Base-by-base conservation (phyloP, 441 rosid genomes). In the Arabidopsis hybrid region DNA sequence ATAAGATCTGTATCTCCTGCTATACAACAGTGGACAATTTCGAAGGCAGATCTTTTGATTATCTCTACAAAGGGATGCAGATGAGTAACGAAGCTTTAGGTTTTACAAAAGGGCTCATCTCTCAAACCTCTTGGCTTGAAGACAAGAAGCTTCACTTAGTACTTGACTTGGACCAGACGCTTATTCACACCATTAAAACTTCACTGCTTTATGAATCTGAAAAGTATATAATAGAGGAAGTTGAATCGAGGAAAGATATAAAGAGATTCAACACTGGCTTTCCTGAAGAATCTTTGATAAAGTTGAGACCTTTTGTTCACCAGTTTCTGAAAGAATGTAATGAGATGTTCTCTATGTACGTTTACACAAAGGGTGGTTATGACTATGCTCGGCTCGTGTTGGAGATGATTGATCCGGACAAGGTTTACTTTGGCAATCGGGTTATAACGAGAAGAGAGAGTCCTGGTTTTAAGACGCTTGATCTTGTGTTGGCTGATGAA, bases 81-180 rank as follows among this genome's bases (percentile, higher is more conserved):
- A 40, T 63, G 56, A 63, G 46, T 8, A 56, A 35, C 21, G 56
- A 72, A 43, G 64, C 64, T 18, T 9, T 55, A 34, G 2, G 26
- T 4, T n/a, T n/a, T 7, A 35, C 34, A 0, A 73, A 64, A 36
- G 58, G 35, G 3, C 0, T 29, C 0, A 17, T 29, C 66, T 38
- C 72, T 7, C 36, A 49, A 16, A 29, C 12, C 67, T 39, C 46
- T 14, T 56, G 77, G 65, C 8, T 60, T 0, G 21, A 65, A 8
- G 29, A 68, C 14, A 68, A 62, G 26, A 75, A 68, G 69, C 74
- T 75, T 69, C 64, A 69, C 34, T 5, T 75, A 7, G 56, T 75
- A 1, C 69, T 75, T 40, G 74, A 75, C 64, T 74, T 75, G 69
- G 78, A 75, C 11, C 69, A 68, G 42, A 75, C 74, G 50, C 64